A percentile compares a stretch with the other conserved stretches of the same genome.
Evolutionary conservation across 148 eudicot genomes (phyloP).

Genomic region (Hydrangea macrophylla): DNA sequence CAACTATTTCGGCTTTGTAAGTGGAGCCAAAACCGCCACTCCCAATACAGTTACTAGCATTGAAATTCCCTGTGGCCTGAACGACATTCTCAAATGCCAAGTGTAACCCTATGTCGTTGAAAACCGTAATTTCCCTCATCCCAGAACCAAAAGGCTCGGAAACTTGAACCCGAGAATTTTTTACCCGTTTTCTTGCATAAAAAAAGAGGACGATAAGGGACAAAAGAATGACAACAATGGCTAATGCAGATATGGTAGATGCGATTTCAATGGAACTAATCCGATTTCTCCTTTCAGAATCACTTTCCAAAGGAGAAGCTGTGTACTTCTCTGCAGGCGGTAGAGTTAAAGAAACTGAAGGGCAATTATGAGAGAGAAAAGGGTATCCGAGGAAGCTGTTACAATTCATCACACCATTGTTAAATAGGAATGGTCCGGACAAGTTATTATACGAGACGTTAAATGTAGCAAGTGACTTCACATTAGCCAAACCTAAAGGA

Average conservation of each 20-base stretch:
- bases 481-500: slow-evolving; percentile 17
- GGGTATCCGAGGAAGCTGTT: slow-evolving; percentile 20
- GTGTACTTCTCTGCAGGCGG: slow-evolving; percentile 26
- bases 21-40: slow-evolving; percentile 76
- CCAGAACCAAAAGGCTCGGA: slow-evolving; percentile 13
- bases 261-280: slow-evolving; percentile 45
- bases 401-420: slow-evolving; percentile 14
- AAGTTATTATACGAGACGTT: slow-evolving; percentile 26
- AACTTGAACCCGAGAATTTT: slow-evolving; percentile 37
- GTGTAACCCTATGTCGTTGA: slow-evolving; percentile 41
- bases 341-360: slow-evolving; percentile 7
- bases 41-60: slow-evolving; percentile 58
- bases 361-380: slow-evolving; percentile 19
- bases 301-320: slow-evolving; percentile 24
- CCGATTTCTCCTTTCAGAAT: slow-evolving; percentile 15
- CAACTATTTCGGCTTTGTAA: slow-evolving; percentile 54
- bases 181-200: slow-evolving; percentile 35
- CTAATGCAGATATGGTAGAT: slow-evolving; percentile 40
- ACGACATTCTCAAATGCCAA: slow-evolving; percentile 48
- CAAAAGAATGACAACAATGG: slow-evolving; percentile 42
- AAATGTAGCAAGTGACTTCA: slow-evolving; percentile 10
- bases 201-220: slow-evolving; percentile 44
- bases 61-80: slow-evolving; percentile 56
- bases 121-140: slow-evolving; percentile 36
- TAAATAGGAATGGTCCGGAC: slow-evolving; percentile 16